These are phyloP conservation scores for Saccharomyces hybrid DNA, from an alignment of 1,139 yeast genomes.

Conservation along the genomic window DNA sequence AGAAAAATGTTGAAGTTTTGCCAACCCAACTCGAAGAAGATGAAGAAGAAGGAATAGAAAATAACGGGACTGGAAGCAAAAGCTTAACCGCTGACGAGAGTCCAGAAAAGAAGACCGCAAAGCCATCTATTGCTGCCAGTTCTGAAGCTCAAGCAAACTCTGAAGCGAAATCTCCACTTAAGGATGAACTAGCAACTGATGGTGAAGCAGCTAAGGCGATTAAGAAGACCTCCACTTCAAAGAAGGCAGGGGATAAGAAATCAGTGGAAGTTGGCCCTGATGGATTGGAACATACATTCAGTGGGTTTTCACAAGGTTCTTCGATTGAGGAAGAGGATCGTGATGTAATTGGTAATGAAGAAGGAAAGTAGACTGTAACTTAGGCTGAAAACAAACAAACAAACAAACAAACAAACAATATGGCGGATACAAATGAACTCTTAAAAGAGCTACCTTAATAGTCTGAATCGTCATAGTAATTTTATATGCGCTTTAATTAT, in stretches of 20 bases:
- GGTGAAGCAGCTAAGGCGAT: not conserved
- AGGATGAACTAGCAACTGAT: not conserved
- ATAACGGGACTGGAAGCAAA: not conserved
- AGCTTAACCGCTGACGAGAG: constrained; percentile 1
- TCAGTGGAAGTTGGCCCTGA: not conserved
- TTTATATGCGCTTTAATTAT: not conserved
- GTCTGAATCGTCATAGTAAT: not conserved
- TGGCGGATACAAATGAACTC: not conserved
- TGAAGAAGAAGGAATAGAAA: not conserved
- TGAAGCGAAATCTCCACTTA: not conserved
- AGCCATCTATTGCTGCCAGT: constrained; percentile 37
- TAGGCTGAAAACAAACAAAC: not conserved
- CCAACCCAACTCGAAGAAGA: not conserved
- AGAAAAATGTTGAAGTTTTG: not conserved
- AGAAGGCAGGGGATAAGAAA: not conserved
- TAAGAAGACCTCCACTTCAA: not conserved
- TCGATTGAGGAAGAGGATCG: not conserved
- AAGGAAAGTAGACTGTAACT: not conserved
- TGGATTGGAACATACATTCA: constrained; percentile 10
- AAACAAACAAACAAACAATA: not conserved
- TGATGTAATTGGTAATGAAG: not conserved
- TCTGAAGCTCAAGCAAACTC: constrained; percentile 18
- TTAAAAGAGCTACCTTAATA: not conserved
- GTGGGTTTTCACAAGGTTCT: constrained; percentile 19
- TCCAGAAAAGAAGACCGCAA: constrained; percentile 29